Evolutionary conservation across 371 early-diverging fungal species (phyloP).

Genomic region (Syncephalis plumigaleata): DNA sequence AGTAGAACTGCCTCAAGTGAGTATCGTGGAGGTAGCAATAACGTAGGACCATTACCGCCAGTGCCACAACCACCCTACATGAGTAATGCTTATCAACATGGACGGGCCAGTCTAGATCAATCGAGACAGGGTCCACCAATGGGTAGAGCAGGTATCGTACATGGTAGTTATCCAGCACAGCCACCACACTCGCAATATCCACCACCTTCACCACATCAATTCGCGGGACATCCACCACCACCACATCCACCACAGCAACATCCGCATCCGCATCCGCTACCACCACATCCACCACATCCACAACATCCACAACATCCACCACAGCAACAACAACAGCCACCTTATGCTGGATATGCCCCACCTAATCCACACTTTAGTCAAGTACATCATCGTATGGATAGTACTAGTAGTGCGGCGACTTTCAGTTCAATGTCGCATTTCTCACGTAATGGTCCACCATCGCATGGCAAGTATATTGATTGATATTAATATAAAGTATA

Average conservation of each 20-base stretch:
- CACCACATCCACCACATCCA: conserved; percentile 1
- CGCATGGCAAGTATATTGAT: neutral
- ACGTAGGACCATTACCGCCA: neutral
- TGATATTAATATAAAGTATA: neutral
- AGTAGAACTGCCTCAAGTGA: neutral
- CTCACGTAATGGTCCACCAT: neutral
- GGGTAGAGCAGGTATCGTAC: neutral
- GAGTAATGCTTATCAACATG: neutral
- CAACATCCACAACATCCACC: conserved; percentile 5
- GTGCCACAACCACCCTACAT: neutral
- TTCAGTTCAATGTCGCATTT: neutral
- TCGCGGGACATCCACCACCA: too few species aligned
- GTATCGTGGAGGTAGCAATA: neutral
- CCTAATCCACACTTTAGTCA: neutral
- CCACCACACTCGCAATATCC: too few species aligned
- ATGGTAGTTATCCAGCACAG: too few species aligned
- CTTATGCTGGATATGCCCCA: conserved; percentile 3
- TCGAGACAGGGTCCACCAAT: neutral
- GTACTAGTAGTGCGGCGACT: neutral
- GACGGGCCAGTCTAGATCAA: neutral
- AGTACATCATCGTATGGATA: neutral
- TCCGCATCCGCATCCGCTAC: neutral
- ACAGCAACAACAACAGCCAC: conserved; percentile 2
- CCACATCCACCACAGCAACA: too few species aligned
- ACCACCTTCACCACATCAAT: too few species aligned